Evolutionary conservation across 2,329 filamentous ascomycete species (phyloP).

Genomic region (Epichloe typhina): DNA sequence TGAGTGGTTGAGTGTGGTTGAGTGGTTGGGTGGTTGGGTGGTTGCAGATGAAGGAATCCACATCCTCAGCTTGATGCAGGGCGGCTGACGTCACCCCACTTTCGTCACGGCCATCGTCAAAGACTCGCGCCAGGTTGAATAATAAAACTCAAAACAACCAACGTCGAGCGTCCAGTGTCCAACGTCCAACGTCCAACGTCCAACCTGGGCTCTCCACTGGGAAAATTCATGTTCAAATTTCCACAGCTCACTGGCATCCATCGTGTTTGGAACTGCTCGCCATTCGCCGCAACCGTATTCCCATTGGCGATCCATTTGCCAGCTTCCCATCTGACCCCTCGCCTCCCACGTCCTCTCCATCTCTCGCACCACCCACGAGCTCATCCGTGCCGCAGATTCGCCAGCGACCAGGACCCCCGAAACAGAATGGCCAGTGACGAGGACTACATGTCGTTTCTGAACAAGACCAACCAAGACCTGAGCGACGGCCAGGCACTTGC

Average conservation of each 20-base stretch:
- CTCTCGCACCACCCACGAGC: not conserved
- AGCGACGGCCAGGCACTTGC: constrained; percentile 29
- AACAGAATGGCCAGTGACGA: constrained; percentile 59
- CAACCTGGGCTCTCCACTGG: not conserved
- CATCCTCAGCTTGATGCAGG: not conserved
- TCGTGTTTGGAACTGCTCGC: not conserved
- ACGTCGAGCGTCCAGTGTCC: not conserved
- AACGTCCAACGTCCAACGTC: too few species aligned
- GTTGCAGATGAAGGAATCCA: too few species aligned
- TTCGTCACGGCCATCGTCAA: constrained; percentile 1
- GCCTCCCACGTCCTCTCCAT: not conserved
- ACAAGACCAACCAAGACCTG: constrained; percentile 74
- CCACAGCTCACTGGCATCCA: not conserved
- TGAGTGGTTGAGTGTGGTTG: too few species aligned
- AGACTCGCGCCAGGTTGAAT: not conserved
- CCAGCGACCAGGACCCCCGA: not conserved
- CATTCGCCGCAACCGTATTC: not conserved
- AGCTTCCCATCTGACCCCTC: not conserved
- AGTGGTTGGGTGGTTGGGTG: too few species aligned
- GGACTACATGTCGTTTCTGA: constrained; percentile 71
- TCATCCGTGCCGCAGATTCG: constrained; percentile 9
- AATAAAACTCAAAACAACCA: not conserved
- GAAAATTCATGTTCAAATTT: not conserved
- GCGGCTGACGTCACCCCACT: constrained; percentile 19
- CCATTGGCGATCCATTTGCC: not conserved